Percentiles rank a stretch among this genome's conserved stretches.
phyloP scores from a whole-genome alignment of 306 rosid species.

The Carpinus fangiana region DNA sequence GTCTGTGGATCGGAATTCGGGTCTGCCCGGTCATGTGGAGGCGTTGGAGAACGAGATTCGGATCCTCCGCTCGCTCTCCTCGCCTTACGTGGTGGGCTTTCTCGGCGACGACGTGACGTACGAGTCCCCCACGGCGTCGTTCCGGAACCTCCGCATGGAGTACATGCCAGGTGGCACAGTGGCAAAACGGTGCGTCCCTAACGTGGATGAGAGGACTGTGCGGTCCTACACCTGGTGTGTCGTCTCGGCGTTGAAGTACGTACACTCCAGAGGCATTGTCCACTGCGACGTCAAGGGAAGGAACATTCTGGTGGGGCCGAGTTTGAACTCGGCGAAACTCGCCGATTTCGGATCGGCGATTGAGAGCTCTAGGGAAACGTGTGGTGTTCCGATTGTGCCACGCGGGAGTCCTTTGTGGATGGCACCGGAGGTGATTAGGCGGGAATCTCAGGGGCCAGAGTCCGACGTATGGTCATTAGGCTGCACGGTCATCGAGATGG shows the following conservation, averaged over 20 bases:
- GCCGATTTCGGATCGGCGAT: conserved; percentile 81
- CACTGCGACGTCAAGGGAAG: conserved; percentile 88
- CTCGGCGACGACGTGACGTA: conserved; percentile 64
- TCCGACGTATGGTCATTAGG: conserved; percentile 93
- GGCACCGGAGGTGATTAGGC: conserved; percentile 91
- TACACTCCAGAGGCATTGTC: conserved; percentile 62
- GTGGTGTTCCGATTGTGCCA: conserved; percentile 18
- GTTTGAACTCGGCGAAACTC: conserved; percentile 45
- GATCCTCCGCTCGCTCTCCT: conserved; percentile 46
- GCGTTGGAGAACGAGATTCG: conserved; percentile 78
- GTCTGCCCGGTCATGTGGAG: conserved; percentile 35
- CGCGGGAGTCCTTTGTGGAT: conserved; percentile 97
- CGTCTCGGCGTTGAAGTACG: conserved; percentile 56
- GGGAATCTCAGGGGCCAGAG: conserved; percentile 76
- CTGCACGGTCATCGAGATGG: conserved; percentile 83
- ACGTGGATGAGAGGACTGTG: conserved; percentile 56
- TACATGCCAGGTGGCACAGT: conserved; percentile 82
- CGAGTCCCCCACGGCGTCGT: conserved; percentile 44
- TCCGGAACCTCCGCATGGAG: conserved; percentile 71
- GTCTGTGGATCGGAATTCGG: conserved; percentile 52
- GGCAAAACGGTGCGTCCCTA: conserved; percentile 14
- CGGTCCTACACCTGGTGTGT: conserved; percentile 61
- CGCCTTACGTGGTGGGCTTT: conserved; percentile 60
- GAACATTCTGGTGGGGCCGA: conserved; percentile 55
- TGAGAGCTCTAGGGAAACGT: not conserved